phyloP scores from a whole-genome alignment of 1,284 basidiomycete species.

The Clitocybe nebularis region DNA sequence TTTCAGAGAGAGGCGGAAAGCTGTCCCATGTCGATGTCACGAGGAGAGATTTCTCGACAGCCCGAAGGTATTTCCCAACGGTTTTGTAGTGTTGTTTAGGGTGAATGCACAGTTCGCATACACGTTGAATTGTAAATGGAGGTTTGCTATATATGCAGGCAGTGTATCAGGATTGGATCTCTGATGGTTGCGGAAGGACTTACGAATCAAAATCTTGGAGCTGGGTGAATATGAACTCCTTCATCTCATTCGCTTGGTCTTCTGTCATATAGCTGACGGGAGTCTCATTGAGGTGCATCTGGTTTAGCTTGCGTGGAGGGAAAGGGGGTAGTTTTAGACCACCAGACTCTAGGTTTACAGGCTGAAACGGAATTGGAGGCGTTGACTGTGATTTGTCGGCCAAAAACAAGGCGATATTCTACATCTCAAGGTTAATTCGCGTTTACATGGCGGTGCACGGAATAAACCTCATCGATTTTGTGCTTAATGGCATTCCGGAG shows the following conservation, averaged over 20 bases:
- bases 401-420: constrained; percentile 63
- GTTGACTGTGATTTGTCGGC: constrained; percentile 37
- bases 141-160: constrained; percentile 44
- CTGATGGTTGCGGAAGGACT: constrained; percentile 23
- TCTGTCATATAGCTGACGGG: constrained; percentile 61
- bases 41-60: constrained; percentile 80
- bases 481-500: constrained; percentile 71
- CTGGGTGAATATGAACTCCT: constrained; percentile 56
- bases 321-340: constrained; percentile 81
- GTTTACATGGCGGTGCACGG: not conserved
- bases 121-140: constrained; percentile 90
- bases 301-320: constrained; percentile 52
- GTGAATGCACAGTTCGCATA: constrained; percentile 79
- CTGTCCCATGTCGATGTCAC: constrained; percentile 80
- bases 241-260: constrained; percentile 60
- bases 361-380: constrained; percentile 35
- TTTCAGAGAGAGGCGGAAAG: constrained; percentile 54
- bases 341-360: constrained; percentile 44
- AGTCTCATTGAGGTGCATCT: constrained; percentile 46
- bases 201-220: constrained; percentile 79
- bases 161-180: constrained; percentile 11
- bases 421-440: constrained; percentile 3
- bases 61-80: constrained; percentile 88
- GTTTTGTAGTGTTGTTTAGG: constrained; percentile 74
- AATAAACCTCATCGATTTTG: constrained; percentile 57